Base-by-base conservation (phyloP, 805 yeast species). In the Zygotorulaspora chibaensis region DNA sequence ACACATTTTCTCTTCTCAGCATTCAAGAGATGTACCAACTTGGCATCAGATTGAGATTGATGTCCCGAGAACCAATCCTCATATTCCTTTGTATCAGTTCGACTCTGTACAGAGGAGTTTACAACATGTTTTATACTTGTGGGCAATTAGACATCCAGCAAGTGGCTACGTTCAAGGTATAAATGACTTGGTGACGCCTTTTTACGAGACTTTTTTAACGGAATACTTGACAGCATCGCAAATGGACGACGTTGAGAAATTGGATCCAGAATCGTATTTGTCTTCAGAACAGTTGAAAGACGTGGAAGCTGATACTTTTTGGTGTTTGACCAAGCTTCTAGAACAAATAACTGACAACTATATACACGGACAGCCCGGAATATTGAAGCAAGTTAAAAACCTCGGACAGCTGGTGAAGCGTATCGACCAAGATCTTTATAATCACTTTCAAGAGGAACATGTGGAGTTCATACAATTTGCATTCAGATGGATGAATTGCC, bases 401-500 rank as follows among this genome's bases (percentile, higher is more conserved):
- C 71, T 93, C 51, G 79, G 81, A 44, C 87, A 82, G 52, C 72
- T 93, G 42, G 87, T 90, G 13, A 76, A 80, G 51, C 75, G 95
- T 52, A 90, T 91, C 45, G 98, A 93, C 59, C 65, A 75, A 2
- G 82, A 77, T 20, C 71, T 93, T 28, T 81, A 82, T 33, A 72
- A 72, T 31, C 98, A 93, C 68, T 77, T 93, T 52, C 81, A 82
- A 48, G 59, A 65, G 1, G 96, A 93, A 62, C 86, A 86, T 39
- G 80, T 93, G n/a, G 96, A 93, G 65, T 93, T 93, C 59, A 80
- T 93, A 52, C 99, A 93, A 66, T 93, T 93, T 66, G 80, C 96
- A 16, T 93, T 93, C 70, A 75, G 99, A 55, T 93, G 99, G 99
- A 93, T 93, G 98, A 93, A 93, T 67, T 93, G 99, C 70, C 71